Base-by-base conservation (phyloP, 2,329 filamentous ascomycete species). In the Dactylellina leptospora region DNA sequence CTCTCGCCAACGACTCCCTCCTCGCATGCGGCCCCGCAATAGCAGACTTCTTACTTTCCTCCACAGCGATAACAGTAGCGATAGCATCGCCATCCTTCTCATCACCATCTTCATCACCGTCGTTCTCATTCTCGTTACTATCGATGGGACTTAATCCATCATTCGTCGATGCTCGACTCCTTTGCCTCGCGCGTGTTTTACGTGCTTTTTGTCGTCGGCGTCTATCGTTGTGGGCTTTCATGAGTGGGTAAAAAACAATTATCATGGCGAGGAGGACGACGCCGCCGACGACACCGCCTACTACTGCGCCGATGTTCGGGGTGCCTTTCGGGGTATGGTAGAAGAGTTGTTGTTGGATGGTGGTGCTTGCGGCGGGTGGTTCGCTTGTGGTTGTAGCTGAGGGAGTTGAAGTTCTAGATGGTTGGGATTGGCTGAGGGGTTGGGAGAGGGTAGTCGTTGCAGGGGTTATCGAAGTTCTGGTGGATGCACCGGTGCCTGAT, bases 211-310 rank as follows among this genome's bases (percentile, higher is more conserved):
- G 8, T 6, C 27, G 50, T 20, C 44, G 56, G 10, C 42, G 47
- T 13, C 50, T 45, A 8, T 50, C 51, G 4, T 54, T 30, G 25
- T 47, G 38, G 4, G 59, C 54, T 30, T 60, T 64, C 8, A 53
- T n/a, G 11, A 72, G 59, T 22, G 68, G 68, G 18, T 63, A 63
- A 8, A 72, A 48, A 16, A 72, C 68, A n/a, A 72, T 64, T 2
- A 72, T 2, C 1, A 42, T 33, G n/a, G 59, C 68, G 3, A 72
- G 45, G 28, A 64, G 27, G 47, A 72, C 36, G 20, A 71, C 44
- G 10, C 51, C 66, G 6, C 66, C 58, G 28, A 72, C 13, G 9
- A 59, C 68, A 9, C 53, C 68, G 28, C 68, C 68, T 6, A 72
- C 68, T 13, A 72, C 59, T 1, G 53, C 51, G 8, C 36, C 68